Percentiles rank a stretch among this genome's conserved stretches.
Conservation (phyloP, 176 grass and related monocot genomes). For the Aegilops umbellulata region DNA sequence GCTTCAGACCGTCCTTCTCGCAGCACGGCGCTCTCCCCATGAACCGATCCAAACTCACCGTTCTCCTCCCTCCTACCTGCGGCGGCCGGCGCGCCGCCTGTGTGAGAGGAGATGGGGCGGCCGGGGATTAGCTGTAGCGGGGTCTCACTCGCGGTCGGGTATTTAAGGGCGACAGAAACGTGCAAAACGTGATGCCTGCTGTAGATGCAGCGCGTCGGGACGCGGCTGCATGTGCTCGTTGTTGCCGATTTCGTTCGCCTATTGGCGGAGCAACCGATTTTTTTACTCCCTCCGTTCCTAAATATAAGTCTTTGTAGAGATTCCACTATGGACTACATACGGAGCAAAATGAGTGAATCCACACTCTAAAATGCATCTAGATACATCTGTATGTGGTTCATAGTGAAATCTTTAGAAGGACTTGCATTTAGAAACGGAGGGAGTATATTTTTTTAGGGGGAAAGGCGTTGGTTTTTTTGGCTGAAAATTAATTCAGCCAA, state of each 20-base stretch:
- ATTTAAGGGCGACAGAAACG: constrained; percentile 19
- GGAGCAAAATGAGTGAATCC: no score
- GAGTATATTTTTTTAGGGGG: not conserved
- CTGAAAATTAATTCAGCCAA: no score
- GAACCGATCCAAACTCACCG: not conserved
- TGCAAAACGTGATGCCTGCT: not conserved
- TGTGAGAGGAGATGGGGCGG: not conserved
- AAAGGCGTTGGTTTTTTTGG: not conserved
- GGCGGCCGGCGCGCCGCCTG: not conserved
- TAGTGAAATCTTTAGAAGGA: no score
- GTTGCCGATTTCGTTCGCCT: not conserved
- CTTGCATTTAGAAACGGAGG: no score
- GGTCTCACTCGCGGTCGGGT: not conserved
- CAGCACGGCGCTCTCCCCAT: constrained; percentile 69
- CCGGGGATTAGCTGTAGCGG: not conserved
- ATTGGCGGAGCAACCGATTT: not conserved
- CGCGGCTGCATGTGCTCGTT: not conserved
- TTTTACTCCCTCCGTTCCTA: no score
- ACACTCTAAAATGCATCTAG: no score
- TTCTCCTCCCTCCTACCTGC: no score
- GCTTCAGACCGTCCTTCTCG: constrained; percentile 55
- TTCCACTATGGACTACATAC: no score
- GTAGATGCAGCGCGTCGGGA: not conserved
- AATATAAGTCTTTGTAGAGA: no score
- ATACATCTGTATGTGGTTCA: no score